Conservation (phyloP, 2,329 filamentous ascomycete genomes). For the Apiospora phragmitis region DNA sequence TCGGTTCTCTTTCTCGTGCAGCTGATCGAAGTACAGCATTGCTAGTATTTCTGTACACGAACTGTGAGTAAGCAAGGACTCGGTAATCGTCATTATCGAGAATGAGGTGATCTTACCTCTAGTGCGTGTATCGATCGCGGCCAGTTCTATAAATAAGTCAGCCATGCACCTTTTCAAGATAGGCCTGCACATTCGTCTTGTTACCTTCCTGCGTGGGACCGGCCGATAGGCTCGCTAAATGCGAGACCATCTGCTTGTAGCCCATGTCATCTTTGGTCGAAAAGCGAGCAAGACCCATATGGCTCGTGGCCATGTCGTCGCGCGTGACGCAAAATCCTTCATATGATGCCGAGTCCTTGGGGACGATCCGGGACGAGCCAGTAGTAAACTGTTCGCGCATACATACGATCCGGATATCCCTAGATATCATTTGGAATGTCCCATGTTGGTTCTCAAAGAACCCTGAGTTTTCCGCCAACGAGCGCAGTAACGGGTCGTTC, state of each 20-base stretch:
- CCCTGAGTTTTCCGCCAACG: slow-evolving; percentile 8
- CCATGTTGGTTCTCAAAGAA: slow-evolving; percentile 12
- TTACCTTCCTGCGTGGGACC: slow-evolving; percentile 9
- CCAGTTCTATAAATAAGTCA: background rate
- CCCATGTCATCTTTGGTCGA: slow-evolving; percentile 7
- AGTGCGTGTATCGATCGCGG: slow-evolving; percentile 8
- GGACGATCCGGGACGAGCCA: slow-evolving; percentile 2
- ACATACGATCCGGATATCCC: slow-evolving; percentile 15
- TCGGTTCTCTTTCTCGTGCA: slow-evolving; percentile 8
- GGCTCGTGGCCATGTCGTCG: slow-evolving; percentile 13
- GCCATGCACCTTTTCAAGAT: background rate
- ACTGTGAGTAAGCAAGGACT: background rate
- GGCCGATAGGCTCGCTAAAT: slow-evolving; percentile 11
- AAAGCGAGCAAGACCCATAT: slow-evolving; percentile 15
- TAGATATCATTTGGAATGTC: slow-evolving; percentile 10
- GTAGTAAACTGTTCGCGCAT: slow-evolving; percentile 13
- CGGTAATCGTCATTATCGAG: background rate
- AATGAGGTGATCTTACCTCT: background rate
- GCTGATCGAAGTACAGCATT: slow-evolving; percentile 16
- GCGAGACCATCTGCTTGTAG: slow-evolving; percentile 13
- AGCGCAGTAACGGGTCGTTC: slow-evolving; percentile 7
- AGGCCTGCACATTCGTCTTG: background rate
- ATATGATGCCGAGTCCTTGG: slow-evolving; percentile 10
- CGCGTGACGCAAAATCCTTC: slow-evolving; percentile 14
- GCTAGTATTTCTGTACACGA: slow-evolving; percentile 8